These are phyloP conservation scores for Wickerhamiella australiensis DNA, from an alignment of 805 yeast species.

Conservation along the genomic window DNA sequence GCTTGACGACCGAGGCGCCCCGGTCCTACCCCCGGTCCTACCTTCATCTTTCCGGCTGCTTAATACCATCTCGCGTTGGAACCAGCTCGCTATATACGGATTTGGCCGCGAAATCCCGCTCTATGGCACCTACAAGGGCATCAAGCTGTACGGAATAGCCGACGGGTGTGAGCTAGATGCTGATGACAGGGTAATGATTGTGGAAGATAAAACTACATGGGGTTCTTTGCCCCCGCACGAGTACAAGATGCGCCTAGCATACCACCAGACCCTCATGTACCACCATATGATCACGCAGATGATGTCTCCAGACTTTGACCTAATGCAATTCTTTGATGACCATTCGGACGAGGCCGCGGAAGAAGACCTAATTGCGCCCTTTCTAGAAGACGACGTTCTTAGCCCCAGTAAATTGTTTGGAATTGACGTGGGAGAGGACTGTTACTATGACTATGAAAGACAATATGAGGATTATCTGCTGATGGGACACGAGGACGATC, in stretches of 20 bases:
- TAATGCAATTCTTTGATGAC: not conserved
- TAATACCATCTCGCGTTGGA: slow-evolving; percentile 13
- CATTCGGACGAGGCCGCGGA: not conserved
- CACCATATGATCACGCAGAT: slow-evolving; percentile 18
- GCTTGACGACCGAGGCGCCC: slow-evolving; percentile 19
- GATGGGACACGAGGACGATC: too few relatives aligned
- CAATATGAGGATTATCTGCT: too few relatives aligned
- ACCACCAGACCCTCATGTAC: slow-evolving; percentile 27
- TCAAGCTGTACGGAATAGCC: slow-evolving; percentile 23
- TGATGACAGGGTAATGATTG: slow-evolving; percentile 16
- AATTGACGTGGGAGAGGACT: too few relatives aligned
- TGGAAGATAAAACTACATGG: slow-evolving; percentile 25
- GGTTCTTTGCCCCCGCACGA: not conserved
- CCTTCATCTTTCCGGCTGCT: too few relatives aligned
- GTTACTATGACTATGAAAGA: too few relatives aligned
- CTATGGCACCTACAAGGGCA: slow-evolving; percentile 19
- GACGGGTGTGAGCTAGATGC: slow-evolving; percentile 17
- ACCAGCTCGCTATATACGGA: not conserved
- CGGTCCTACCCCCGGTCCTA: too few relatives aligned
- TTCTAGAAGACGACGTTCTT: too few relatives aligned
- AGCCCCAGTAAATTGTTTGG: too few relatives aligned
- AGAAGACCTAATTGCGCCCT: not conserved
- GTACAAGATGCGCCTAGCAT: slow-evolving; percentile 24
- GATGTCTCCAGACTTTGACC: slow-evolving; percentile 2
- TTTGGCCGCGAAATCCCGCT: slow-evolving; percentile 25